These are phyloP conservation scores for Chaetoceros tenuissimus DNA, from an alignment of 108 stramenopile genomes.

Conservation along the genomic window DNA sequence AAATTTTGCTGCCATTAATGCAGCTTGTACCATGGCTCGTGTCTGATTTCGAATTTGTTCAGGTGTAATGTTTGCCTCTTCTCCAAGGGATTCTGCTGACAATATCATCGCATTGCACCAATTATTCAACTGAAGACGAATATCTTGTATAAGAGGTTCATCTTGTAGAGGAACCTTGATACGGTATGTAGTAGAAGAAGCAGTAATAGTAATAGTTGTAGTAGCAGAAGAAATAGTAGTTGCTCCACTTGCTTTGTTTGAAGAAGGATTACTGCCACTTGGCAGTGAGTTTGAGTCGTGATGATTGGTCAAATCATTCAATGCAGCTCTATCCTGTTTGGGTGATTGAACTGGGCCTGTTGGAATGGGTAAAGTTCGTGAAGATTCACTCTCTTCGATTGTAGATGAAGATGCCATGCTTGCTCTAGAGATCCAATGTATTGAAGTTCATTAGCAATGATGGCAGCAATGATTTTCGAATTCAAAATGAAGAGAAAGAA, in stretches of 20 bases:
- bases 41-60: constrained; percentile 81
- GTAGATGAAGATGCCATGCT: too few species aligned
- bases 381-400: too few species aligned
- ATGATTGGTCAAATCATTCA: too few species aligned
- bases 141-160: constrained; percentile 66
- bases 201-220: constrained; percentile 23
- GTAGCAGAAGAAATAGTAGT: background rate
- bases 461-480: too few species aligned
- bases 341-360: too few species aligned
- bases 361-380: too few species aligned
- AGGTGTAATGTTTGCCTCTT: constrained; percentile 79
- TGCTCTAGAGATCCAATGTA: too few species aligned
- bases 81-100: constrained; percentile 75
- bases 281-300: too few species aligned
- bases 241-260: constrained; percentile 3
- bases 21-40: constrained; percentile 84
- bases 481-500: too few species aligned
- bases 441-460: too few species aligned
- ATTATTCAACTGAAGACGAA: constrained; percentile 69
- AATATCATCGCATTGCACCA: constrained; percentile 70
- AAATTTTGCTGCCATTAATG: constrained; percentile 77
- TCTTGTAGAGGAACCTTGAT: constrained; percentile 18
- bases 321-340: too few species aligned
- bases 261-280: constrained; percentile 9
- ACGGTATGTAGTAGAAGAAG: constrained; percentile 15